Evolutionary conservation across 768 basidiomycete species (phyloP).

Genomic region (Grammothele lineata): DNA sequence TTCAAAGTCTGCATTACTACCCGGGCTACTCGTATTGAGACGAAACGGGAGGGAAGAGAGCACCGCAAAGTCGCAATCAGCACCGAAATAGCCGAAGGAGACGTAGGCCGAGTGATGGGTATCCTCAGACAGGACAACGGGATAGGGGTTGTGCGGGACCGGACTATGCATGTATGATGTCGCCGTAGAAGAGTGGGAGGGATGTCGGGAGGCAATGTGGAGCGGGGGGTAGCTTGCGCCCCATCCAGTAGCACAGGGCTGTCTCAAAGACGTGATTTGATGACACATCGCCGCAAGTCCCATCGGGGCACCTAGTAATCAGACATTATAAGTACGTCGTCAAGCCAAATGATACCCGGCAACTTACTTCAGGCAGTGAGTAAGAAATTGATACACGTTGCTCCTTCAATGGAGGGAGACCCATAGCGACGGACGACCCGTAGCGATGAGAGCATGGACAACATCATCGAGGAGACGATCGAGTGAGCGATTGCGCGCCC

Average conservation of each 20-base stretch:
- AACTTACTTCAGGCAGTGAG: too few relatives aligned
- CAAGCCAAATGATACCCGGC: too few relatives aligned
- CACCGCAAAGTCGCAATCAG: slow-evolving; percentile 29
- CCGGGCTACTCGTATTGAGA: slow-evolving; percentile 64
- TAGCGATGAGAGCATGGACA: too few relatives aligned
- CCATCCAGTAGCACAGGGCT: slow-evolving; percentile 56
- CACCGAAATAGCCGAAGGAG: slow-evolving; percentile 31
- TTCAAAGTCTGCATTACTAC: slow-evolving; percentile 57
- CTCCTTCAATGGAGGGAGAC: too few relatives aligned
- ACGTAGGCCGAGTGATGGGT: slow-evolving; percentile 46
- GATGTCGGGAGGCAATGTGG: slow-evolving; percentile 75
- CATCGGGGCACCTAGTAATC: too few relatives aligned
- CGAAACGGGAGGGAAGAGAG: slow-evolving; percentile 41
- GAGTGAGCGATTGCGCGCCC: too few relatives aligned
- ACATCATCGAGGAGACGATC: too few relatives aligned
- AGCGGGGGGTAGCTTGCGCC: slow-evolving; percentile 44
- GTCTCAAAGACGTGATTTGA: slow-evolving; percentile 67
- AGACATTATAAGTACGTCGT: too few relatives aligned
- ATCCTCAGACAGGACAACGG: slow-evolving; percentile 68
- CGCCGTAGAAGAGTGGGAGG: slow-evolving; percentile 64
- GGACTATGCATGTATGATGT: slow-evolving; percentile 54
- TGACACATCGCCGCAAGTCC: too few relatives aligned
- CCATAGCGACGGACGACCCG: too few relatives aligned
- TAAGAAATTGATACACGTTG: too few relatives aligned
- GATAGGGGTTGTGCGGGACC: slow-evolving; percentile 58